Evolutionary conservation across 257 asterid species (phyloP), one percentile per base, ranked within the genome.

Genomic region (Paraleonurus japonicus): DNA sequence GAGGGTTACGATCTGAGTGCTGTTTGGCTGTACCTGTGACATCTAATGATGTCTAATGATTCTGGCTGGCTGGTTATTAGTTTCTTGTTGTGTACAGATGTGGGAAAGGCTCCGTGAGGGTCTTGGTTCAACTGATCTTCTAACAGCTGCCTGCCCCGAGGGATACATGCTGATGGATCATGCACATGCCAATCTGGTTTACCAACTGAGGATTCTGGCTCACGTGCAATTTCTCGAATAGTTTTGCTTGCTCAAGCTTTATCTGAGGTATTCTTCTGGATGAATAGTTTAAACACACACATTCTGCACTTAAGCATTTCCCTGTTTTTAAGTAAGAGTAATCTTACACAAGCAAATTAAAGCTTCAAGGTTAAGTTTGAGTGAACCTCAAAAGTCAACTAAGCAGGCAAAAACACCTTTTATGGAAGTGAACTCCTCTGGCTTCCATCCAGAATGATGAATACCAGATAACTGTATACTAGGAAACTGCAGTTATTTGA

Each of bases 181-280:
- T 90, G 96, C 81, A 77, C 85, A 17, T 90, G 96, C 73, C 88
- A 76, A 39, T 77, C 88, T 30, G 76, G 78, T 76, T 81, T 81
- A 72, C 69, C 83, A 69, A 63, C 75, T 45, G 83, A 71, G 71
- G 90, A 84, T 64, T 45, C 85, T 75, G 85, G 86, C 35, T 65
- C 88, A 53, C 87, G 86, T 64, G 89, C 93, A 27, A 79, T 90
- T 62, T 85, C 94, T 41, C 85, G 94, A 55, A 82, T 90, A 57
- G 90, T 90, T 65, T 82, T 90, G 94, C 90, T 90, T 69, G 96
- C 96, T 69, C 96, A 88, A 78, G 91, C 97, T 51, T 84, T 88
- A 67, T 90, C 87, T 82, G 96, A 90, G 96, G 96, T 90, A 85
- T 60, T 79, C 27, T 57, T 47, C 27, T 41, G 23, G 27, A 22